These are phyloP conservation scores for Boletus tomentosulus DNA, from an alignment of 768 basidiomycete genomes.

Conservation along the genomic window DNA sequence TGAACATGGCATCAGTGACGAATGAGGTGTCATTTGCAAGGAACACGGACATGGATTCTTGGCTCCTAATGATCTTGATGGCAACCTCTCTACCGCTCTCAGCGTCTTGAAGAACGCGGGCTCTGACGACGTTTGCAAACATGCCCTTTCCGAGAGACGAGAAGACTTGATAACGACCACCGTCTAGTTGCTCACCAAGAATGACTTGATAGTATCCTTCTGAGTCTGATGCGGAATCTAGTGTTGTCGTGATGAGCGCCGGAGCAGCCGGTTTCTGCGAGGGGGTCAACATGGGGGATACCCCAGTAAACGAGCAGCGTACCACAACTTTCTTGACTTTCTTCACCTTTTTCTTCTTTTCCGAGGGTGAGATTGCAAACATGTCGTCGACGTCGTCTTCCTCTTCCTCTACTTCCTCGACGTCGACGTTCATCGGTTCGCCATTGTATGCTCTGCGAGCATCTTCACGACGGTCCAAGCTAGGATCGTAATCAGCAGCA, in stretches of 20 bases:
- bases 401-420: conserved; percentile 42
- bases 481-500: conserved; percentile 91
- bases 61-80: conserved; percentile 93
- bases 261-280: conserved; percentile 49
- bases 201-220: conserved; percentile 97
- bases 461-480: conserved; percentile 78
- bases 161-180: conserved; percentile 90
- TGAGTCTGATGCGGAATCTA: conserved; percentile 88
- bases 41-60: conserved; percentile 87
- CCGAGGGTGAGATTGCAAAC: conserved; percentile 65
- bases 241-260: conserved; percentile 66
- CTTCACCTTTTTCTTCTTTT: conserved; percentile 51
- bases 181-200: conserved; percentile 90
- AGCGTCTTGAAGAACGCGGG: conserved; percentile 69
- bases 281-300: conserved; percentile 1
- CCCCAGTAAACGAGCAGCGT: conserved; percentile 17
- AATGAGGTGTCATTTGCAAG: conserved; percentile 1
- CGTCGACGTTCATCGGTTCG: conserved; percentile 36
- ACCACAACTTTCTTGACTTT: conserved; percentile 58
- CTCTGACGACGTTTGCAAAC: conserved; percentile 96
- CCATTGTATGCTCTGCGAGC: conserved; percentile 58
- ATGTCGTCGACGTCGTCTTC: conserved; percentile 94
- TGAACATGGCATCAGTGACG: conserved; percentile 29
- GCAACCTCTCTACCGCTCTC: conserved; percentile 76
- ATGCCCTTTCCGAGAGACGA: conserved; percentile 97